Conservation (phyloP, 108 stramenopile genomes). For the Pelagomonas calceolata region DNA sequence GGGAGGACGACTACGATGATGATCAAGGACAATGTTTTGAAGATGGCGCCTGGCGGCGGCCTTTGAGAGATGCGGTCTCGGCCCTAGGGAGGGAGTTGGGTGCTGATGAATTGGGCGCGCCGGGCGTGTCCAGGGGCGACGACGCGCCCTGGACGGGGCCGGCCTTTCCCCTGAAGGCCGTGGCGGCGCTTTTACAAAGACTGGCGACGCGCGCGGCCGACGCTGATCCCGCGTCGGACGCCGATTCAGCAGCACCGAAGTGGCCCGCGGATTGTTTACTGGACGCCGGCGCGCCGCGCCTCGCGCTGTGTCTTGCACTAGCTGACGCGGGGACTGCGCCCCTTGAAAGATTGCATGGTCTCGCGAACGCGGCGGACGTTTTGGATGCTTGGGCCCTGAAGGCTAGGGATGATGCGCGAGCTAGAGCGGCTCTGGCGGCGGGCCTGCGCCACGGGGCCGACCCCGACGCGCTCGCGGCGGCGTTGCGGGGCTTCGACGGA, state of each 20-base stretch:
- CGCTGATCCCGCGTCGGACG: background rate
- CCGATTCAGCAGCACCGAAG: background rate
- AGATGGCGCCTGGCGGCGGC: background rate
- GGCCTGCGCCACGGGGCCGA: no score
- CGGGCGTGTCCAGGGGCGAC: no score
- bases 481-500: no score
- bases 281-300: background rate
- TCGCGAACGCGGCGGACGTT: background rate
- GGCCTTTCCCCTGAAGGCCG: background rate
- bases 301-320: background rate
- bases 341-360: background rate
- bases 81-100: background rate
- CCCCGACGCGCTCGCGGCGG: no score
- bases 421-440: no score
- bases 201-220: background rate
- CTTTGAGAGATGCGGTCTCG: background rate
- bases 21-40: background rate
- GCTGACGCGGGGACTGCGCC: background rate
- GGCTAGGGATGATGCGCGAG: background rate
- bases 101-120: background rate
- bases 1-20: background rate
- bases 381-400: background rate
- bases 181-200: background rate
- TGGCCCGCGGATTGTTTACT: background rate
- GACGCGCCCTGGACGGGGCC: background rate